These are phyloP conservation scores for Collariella sp. DNA, from an alignment of 495 filamentous ascomycete genomes.

Conservation along the genomic window DNA sequence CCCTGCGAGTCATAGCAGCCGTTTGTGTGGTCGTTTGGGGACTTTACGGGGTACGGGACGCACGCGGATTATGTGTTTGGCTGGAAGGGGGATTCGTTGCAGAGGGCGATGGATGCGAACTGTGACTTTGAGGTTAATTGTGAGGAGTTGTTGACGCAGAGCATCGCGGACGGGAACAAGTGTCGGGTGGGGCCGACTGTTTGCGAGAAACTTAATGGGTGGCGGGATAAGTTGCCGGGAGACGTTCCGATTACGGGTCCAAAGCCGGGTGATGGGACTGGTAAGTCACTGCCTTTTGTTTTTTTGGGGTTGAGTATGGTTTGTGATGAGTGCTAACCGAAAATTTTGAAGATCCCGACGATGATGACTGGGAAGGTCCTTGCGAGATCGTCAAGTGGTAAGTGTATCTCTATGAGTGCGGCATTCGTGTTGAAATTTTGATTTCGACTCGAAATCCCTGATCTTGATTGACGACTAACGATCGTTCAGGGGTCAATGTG, in stretches of 20 bases:
- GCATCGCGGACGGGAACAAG: constrained; percentile 28
- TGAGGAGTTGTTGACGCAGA: constrained; percentile 5
- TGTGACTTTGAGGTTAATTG: constrained; percentile 11
- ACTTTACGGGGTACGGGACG: constrained; percentile 33
- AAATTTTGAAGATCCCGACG: background rate
- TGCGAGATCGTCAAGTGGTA: constrained; percentile 5
- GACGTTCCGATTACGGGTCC: constrained; percentile 8
- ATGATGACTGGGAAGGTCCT: background rate
- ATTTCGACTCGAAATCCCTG: no score
- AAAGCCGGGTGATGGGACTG: constrained; percentile 12
- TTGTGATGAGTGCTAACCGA: background rate
- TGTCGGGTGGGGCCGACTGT: constrained; percentile 27
- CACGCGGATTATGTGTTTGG: constrained; percentile 39
- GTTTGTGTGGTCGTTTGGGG: constrained; percentile 41
- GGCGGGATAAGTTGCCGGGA: constrained; percentile 13
- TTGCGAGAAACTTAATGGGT: constrained; percentile 33
- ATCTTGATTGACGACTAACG: background rate
- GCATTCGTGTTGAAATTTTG: no score
- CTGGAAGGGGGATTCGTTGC: constrained; percentile 34
- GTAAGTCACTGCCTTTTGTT: background rate
- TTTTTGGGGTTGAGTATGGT: no score
- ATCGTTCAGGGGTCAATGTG: constrained; percentile 1
- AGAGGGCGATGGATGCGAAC: constrained; percentile 34
- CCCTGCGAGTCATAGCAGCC: constrained; percentile 32
- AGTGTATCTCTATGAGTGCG: no score